Evolutionary conservation across 2,329 filamentous ascomycete genomes (phyloP), one percentile per base, ranked within the genome.

Genomic region (Fusarium sp.): DNA sequence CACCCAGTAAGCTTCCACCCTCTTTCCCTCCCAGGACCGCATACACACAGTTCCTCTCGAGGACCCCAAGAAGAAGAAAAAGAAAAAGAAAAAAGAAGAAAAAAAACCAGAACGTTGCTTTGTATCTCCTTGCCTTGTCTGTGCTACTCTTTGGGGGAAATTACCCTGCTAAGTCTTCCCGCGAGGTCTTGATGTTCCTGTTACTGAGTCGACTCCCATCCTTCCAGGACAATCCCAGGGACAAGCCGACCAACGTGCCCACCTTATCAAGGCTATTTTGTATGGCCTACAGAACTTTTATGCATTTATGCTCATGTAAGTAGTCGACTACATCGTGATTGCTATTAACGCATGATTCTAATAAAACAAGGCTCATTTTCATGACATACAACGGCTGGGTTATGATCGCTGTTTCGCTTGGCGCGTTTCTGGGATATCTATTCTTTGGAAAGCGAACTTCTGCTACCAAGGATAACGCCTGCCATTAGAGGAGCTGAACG

Each of bases 301-400:
- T 82, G 97, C 95, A 49, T 98, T 99, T 78, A 98, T 99, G 87
- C 95, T 99, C 80, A 99, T 99, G 96, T 98, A 81, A 90, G 95
- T 64, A 26, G 12, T 48, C 12, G 20, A 32, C 11, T 11, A 17
- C 33, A 12, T 15, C 12, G 15, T 7, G 4, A 35, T 18, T 12
- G 14, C 18, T 11, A 20, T n/a, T 20, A 18, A 41, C 20, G 14
- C 13, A 38, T 11, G n/a, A 30, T 13, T 38, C 42, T 63, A 49
- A 53, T 60, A 53, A 52, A 57, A 10, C n/a, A 65, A 98, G 95
- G 96, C 86, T 99, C 67, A 84, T 99, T 26, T 99, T 99, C 83
- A 99, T 99, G 96, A 99, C 96, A n/a, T 99, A 99, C 84, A 99
- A 99, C 78, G 96, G 96, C 61, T 97, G 93, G 91, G 91, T 99